Evolutionary conservation across 75 land plant species (phyloP).

Genomic region (Selaginella tamariscina): DNA sequence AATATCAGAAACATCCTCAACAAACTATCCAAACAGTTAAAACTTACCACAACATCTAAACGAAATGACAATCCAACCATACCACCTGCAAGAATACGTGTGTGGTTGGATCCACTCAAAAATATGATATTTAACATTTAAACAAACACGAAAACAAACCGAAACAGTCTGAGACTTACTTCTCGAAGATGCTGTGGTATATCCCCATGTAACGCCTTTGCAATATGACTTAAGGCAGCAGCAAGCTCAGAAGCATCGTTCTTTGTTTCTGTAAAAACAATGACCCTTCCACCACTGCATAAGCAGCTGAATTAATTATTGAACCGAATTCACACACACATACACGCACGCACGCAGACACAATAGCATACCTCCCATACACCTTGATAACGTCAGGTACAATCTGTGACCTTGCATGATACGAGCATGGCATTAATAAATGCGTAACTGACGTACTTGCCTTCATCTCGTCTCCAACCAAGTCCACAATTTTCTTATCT

Average conservation of each 20-base stretch:
- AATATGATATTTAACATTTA: too few species aligned
- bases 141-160: not conserved
- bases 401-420: constrained; percentile 50
- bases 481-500: constrained; percentile 57
- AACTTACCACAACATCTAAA: too few species aligned
- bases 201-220: constrained; percentile 88
- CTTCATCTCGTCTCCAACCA: constrained; percentile 92
- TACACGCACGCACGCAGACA: too few species aligned
- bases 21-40: too few species aligned
- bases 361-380: constrained; percentile 55
- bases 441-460: constrained; percentile 83
- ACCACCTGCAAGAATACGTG: too few species aligned
- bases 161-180: constrained; percentile 22
- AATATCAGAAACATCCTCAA: too few species aligned
- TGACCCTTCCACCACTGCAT: constrained; percentile 70
- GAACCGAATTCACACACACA: too few species aligned
- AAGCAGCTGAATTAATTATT: too few species aligned
- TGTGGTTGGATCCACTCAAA: too few species aligned
- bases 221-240: constrained; percentile 36
- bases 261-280: constrained; percentile 94
- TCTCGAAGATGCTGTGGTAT: constrained; percentile 79
- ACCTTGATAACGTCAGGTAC: constrained; percentile 82
- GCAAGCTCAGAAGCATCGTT: constrained; percentile 77
- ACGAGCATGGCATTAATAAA: constrained; percentile 64
- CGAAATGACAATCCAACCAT: too few species aligned